A percentile compares a stretch with the other conserved stretches of the same genome.
phyloP scores from a whole-genome alignment of 495 filamentous ascomycete genomes.

The Penicillium taxi region DNA sequence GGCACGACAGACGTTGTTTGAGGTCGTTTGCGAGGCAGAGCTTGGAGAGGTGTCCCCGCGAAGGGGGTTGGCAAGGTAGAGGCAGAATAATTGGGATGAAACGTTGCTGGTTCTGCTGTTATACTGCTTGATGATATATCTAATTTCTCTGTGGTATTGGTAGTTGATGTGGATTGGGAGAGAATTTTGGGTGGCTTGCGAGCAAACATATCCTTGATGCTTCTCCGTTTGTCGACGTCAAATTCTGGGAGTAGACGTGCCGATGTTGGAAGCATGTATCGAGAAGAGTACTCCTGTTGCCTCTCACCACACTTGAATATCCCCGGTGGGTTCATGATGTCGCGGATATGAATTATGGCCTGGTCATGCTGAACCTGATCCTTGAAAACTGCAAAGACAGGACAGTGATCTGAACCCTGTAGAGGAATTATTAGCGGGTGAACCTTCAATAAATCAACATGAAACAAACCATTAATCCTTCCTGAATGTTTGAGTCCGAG shows the following conservation, averaged over 20 bases:
- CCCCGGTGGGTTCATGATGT: constrained; percentile 73
- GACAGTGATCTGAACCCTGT: constrained; percentile 91
- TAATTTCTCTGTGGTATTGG: constrained; percentile 5
- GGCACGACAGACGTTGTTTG: constrained; percentile 8
- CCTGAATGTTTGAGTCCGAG: constrained; percentile 82
- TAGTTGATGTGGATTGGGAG: neutral
- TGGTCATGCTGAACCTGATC: constrained; percentile 49
- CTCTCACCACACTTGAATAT: constrained; percentile 66
- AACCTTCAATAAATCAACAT: neutral
- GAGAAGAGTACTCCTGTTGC: constrained; percentile 55
- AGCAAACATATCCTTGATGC: constrained; percentile 87
- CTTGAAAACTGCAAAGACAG: constrained; percentile 74
- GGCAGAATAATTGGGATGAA: too few species aligned
- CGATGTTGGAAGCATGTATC: constrained; percentile 63
- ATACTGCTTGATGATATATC: constrained; percentile 1
- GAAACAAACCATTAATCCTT: constrained; percentile 64
- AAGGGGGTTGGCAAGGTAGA: neutral
- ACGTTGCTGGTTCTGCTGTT: neutral
- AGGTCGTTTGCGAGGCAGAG: constrained; percentile 17
- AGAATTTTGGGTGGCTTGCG: constrained; percentile 39
- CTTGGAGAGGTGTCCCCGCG: neutral
- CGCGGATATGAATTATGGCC: constrained; percentile 47
- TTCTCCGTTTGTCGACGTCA: constrained; percentile 56
- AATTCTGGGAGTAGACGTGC: constrained; percentile 84
- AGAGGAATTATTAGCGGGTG: constrained; percentile 7